Conservation (phyloP, 139 green algal genomes). For the Microglena sp. region DNA sequence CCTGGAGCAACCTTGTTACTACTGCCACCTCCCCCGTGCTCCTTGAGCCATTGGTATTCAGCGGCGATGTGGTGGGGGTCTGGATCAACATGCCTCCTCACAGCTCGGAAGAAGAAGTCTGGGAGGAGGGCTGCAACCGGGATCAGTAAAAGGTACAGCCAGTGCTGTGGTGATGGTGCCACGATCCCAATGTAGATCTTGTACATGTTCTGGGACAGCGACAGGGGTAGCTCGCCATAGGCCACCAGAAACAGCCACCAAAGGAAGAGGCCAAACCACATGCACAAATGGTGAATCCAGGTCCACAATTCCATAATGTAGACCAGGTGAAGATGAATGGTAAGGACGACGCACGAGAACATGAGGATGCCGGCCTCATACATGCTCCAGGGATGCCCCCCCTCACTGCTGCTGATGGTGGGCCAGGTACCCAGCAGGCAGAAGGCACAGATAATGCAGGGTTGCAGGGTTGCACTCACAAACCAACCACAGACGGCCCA, state of each 20-base stretch:
- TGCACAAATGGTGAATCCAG: constrained; percentile 50
- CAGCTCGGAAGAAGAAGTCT: constrained; percentile 38
- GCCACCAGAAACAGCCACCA: constrained; percentile 66
- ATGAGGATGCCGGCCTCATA: constrained; percentile 47
- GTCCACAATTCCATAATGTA: too few relatives aligned
- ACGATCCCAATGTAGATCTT: constrained; percentile 39
- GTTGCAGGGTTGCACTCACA: constrained; percentile 35
- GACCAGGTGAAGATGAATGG: constrained; percentile 56
- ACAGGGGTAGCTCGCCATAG: constrained; percentile 45
- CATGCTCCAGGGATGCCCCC: too few relatives aligned
- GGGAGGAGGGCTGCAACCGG: constrained; percentile 44
- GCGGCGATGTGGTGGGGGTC: too few relatives aligned
- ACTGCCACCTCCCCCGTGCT: too few relatives aligned
- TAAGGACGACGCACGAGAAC: constrained; percentile 55
- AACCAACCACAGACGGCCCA: constrained; percentile 46
- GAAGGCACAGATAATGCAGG: constrained; percentile 36
- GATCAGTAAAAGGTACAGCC: constrained; percentile 44
- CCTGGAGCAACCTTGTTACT: too few relatives aligned
- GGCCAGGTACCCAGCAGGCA: constrained; percentile 21
- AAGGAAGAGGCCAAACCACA: constrained; percentile 43
- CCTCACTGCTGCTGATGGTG: too few relatives aligned
- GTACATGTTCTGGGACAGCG: constrained; percentile 40
- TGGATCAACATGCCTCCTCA: too few relatives aligned
- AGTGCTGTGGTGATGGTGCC: constrained; percentile 36
- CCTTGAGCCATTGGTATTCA: too few relatives aligned